Percentiles rank a stretch among this genome's conserved stretches.
Evolutionary conservation across 1,139 yeast species (phyloP).

Genomic region (Pichia sp.): DNA sequence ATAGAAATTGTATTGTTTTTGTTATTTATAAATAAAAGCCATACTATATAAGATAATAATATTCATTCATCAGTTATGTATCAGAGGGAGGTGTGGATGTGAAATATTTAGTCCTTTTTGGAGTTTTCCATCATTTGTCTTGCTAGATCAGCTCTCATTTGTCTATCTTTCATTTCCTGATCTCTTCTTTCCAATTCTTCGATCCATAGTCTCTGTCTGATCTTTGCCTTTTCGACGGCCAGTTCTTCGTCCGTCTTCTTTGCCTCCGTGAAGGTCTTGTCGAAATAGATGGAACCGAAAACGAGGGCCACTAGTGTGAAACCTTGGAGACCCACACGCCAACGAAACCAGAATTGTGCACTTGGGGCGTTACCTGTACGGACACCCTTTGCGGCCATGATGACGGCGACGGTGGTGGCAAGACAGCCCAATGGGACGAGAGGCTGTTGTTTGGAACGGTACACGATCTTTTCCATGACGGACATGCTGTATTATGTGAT

Average conservation of each 20-base stretch:
- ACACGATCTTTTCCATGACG: constrained; percentile 32
- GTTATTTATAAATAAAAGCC: not conserved
- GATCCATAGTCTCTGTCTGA: constrained; percentile 86
- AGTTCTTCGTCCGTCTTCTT: constrained; percentile 58
- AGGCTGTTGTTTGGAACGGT: constrained; percentile 65
- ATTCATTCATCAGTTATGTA: no score
- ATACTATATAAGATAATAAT: not conserved
- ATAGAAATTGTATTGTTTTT: no score
- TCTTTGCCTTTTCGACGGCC: constrained; percentile 71
- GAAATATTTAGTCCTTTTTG: not conserved
- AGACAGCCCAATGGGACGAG: constrained; percentile 78
- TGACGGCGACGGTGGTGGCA: constrained; percentile 78
- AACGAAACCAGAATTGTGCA: constrained; percentile 85
- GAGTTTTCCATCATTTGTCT: constrained; percentile 27
- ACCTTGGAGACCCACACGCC: constrained; percentile 87
- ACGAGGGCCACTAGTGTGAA: constrained; percentile 79
- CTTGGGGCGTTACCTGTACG: constrained; percentile 67
- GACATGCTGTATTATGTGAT: constrained; percentile 20
- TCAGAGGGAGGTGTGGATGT: no score
- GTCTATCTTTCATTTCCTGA: constrained; percentile 63
- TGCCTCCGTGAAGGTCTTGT: constrained; percentile 33
- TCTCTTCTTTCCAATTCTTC: constrained; percentile 90
- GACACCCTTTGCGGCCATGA: constrained; percentile 74
- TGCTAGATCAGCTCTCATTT: constrained; percentile 50
- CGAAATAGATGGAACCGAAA: constrained; percentile 71